Evolutionary conservation across 768 basidiomycete species (phyloP).

Genomic region (Cystofilobasidium capitatum): DNA sequence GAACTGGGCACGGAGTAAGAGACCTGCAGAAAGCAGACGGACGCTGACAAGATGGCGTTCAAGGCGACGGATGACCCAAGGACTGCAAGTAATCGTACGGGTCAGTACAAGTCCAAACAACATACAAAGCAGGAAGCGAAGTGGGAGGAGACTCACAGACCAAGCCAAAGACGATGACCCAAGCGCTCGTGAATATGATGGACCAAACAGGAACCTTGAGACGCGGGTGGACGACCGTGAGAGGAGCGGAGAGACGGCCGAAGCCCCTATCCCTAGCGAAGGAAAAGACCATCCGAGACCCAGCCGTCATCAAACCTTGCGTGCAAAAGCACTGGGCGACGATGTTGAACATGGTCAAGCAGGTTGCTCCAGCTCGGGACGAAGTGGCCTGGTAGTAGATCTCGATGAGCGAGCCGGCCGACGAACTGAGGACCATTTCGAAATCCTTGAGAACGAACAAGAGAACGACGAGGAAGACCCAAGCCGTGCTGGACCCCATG

Average conservation of each 20-base stretch:
- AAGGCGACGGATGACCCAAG: conserved; percentile 32
- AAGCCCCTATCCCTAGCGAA: conserved; percentile 33
- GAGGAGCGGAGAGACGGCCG: conserved; percentile 30
- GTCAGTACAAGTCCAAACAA: no score
- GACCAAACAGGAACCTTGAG: conserved; percentile 32
- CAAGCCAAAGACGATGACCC: conserved; percentile 34
- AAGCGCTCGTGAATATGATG: conserved; percentile 29
- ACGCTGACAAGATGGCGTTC: conserved; percentile 36
- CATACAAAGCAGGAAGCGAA: no score
- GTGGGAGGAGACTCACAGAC: no score
- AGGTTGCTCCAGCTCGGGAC: conserved; percentile 32
- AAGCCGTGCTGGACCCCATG: conserved; percentile 31
- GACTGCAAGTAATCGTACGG: no score
- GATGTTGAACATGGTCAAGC: conserved; percentile 28
- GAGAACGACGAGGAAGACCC: conserved; percentile 33
- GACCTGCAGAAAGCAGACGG: conserved; percentile 34
- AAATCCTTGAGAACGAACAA: conserved; percentile 33
- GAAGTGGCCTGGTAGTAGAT: conserved; percentile 33
- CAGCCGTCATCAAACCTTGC: conserved; percentile 33
- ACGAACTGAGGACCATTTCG: conserved; percentile 30
- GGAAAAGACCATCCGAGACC: conserved; percentile 33
- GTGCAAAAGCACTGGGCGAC: conserved; percentile 34
- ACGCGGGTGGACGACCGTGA: conserved; percentile 29
- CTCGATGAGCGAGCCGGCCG: conserved; percentile 32
- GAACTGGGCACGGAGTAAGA: conserved; percentile 32